phyloP scores from a whole-genome alignment of 2,329 filamentous ascomycete species.

The Botrytis medusae region DNA sequence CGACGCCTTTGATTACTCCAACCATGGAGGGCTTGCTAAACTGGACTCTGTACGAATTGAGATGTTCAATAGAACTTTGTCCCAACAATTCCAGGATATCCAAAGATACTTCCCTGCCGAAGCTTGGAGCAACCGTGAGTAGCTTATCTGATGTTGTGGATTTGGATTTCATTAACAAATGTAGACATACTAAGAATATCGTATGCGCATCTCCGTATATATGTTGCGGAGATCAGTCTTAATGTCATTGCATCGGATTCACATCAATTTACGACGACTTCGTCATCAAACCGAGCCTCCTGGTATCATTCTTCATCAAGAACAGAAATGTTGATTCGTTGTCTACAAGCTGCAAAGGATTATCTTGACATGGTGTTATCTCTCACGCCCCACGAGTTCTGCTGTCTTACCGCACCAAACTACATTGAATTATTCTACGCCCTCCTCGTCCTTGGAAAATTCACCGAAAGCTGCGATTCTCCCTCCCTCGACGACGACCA shows the following conservation, averaged over 20 bases:
- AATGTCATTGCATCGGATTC: constrained; percentile 26
- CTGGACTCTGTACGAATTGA: constrained; percentile 33
- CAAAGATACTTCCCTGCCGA: constrained; percentile 30
- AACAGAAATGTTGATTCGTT: constrained; percentile 27
- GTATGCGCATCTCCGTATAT: constrained; percentile 29
- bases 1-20: constrained; percentile 35
- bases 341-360: constrained; percentile 27
- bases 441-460: constrained; percentile 28
- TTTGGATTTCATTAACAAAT: not conserved
- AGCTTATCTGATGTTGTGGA: not conserved
- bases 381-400: constrained; percentile 13
- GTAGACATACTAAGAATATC: not conserved
- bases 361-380: constrained; percentile 29
- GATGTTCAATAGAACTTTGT: constrained; percentile 33
- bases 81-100: constrained; percentile 32
- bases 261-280: not conserved
- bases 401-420: constrained; percentile 23
- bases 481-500: constrained; percentile 22
- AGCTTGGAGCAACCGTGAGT: constrained; percentile 33
- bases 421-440: constrained; percentile 29
- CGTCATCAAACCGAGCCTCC: constrained; percentile 7
- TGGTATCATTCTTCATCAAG: constrained; percentile 31
- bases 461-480: constrained; percentile 22
- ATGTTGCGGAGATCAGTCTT: constrained; percentile 35
- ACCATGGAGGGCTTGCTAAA: constrained; percentile 24